Evolutionary conservation across 257 asterid species (phyloP), one percentile per base, ranked within the genome.

Genomic region (Jacaranda mimosifolia): DNA sequence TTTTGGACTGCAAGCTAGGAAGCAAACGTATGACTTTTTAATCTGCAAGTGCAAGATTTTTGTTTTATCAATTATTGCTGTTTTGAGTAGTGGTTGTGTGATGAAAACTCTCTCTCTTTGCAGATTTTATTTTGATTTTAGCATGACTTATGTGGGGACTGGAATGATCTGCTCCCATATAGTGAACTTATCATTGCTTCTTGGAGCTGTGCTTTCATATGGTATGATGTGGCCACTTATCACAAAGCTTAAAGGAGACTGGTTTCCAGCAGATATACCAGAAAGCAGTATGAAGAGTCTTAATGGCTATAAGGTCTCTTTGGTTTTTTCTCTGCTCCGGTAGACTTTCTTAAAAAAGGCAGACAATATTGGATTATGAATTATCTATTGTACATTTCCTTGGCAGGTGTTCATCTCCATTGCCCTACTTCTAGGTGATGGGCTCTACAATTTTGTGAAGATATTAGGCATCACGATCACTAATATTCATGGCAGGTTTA

Each of bases 161-260:
- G 99, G 99, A 63, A 94, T 94, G 99, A 91, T 94, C 42, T 92
- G 98, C 79, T 85, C 99, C 1, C 99, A 94, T 80, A 86, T 83
- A 7, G 99, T 92, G 63, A 94, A 94, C 81, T 53, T 94, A 62
- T 94, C 98, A 1, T 63, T 94, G 87, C 97, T 94, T 70, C 83
- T 92, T 69, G 99, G 99, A 48, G 91, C 97, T 15, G 89, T 94
- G 46, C 55, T 94, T 14, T 94, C 99, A 7, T 94, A 90, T 78
- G 99, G 98, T 8, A 76, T 92, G 39, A 84, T 92, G 97, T 94
- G 97, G 97, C 99, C 98, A 15, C 88, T 94, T 35, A 85, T 92
- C 45, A 60, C 62, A 53, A 87, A 35, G 18, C 83, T 83, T 21
- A 89, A 89, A 76, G 99, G 97, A 63, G 87, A 84, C 26, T 94